These are phyloP conservation scores for Calocybe gangraenosa DNA, from an alignment of 768 basidiomycete species.

Conservation along the genomic window DNA sequence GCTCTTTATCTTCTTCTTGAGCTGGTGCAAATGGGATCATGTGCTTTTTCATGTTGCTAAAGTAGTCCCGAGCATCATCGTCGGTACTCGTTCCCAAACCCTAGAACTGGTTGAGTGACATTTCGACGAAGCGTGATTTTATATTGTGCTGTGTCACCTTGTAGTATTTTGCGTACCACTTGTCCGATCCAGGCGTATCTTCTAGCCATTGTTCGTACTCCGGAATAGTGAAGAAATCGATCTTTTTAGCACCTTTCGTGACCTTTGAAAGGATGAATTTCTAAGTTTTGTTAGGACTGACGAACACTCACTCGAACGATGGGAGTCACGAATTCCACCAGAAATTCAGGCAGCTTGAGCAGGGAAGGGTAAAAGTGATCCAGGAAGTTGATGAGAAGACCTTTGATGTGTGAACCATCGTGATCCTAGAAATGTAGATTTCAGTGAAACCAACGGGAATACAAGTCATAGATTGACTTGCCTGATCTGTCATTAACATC, in stretches of 20 bases:
- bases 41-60: constrained; percentile 87
- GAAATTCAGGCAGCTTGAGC: constrained; percentile 83
- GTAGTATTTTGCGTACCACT: constrained; percentile 95
- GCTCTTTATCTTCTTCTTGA: constrained; percentile 75
- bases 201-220: constrained; percentile 94
- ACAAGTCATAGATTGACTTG: constrained; percentile 26
- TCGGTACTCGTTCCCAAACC: constrained; percentile 95
- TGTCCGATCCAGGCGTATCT: constrained; percentile 66
- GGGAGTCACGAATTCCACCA: constrained; percentile 98
- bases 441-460: neutral
- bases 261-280: constrained; percentile 37
- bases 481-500: constrained; percentile 99
- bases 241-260: constrained; percentile 70
- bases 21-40: constrained; percentile 88
- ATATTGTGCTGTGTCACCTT: constrained; percentile 84
- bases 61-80: constrained; percentile 89
- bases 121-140: no score
- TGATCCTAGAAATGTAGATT: constrained; percentile 72
- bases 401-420: constrained; percentile 99
- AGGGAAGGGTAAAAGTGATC: constrained; percentile 97
- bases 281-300: neutral
- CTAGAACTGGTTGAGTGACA: constrained; percentile 33
- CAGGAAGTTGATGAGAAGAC: constrained; percentile 96
- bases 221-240: constrained; percentile 95
- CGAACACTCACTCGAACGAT: constrained; percentile 77